These are phyloP conservation scores for Boeremia exigua DNA, from an alignment of 2,329 filamentous ascomycete genomes.

Conservation along the genomic window DNA sequence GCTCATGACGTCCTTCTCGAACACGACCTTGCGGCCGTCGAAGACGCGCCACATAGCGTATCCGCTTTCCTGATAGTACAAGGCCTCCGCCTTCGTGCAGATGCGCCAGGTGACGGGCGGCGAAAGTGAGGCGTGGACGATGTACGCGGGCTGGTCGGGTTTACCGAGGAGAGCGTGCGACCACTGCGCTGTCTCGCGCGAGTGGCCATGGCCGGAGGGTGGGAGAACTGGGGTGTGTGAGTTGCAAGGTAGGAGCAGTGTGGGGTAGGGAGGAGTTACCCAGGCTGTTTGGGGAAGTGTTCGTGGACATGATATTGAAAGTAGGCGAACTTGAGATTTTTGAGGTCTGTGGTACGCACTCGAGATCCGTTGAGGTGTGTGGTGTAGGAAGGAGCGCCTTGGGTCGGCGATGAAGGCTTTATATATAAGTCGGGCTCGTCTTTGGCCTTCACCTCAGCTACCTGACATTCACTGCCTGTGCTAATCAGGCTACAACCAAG, in stretches of 20 bases:
- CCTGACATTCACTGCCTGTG: no score
- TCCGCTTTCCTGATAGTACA: not conserved
- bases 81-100: not conserved
- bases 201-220: not conserved
- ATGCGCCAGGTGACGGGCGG: not conserved
- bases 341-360: no score
- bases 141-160: not conserved
- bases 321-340: no score
- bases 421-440: no score
- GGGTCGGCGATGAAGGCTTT: no score
- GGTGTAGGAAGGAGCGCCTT: no score
- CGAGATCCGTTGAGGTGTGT: no score
- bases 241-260: not conserved
- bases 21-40: not conserved
- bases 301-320: no score
- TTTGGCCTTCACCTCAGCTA: no score
- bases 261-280: not conserved
- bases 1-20: not conserved
- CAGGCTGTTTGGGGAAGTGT: not conserved
- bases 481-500: no score
- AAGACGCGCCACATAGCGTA: not conserved
- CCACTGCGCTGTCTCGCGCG: not conserved
- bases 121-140: not conserved
- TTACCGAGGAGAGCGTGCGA: not conserved
- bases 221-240: not conserved